Percentiles rank a stretch among this genome's conserved stretches.
phyloP scores from a whole-genome alignment of 345 rosid genomes.

The Euphorbia pulcherrima region DNA sequence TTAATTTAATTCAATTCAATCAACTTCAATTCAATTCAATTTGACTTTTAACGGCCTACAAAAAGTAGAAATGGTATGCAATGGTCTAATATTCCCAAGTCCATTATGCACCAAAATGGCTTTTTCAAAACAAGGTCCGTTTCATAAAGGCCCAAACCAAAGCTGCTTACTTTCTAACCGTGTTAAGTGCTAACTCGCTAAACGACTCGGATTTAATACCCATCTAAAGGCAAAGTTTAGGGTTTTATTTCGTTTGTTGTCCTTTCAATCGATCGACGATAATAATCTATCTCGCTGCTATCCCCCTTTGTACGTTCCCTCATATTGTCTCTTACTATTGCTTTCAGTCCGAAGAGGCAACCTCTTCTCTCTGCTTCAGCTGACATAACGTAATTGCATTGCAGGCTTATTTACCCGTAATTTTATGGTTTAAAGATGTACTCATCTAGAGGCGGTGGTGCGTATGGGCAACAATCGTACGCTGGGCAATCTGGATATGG shows the following conservation, averaged over 20 bases:
- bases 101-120: no score
- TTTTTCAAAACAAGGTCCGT: no score
- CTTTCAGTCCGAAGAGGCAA: not conserved
- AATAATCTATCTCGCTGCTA: not conserved
- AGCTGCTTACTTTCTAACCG: not conserved
- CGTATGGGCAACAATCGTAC: slow-evolving; percentile 71
- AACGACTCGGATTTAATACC: not conserved
- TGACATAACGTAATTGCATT: not conserved
- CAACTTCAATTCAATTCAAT: no score
- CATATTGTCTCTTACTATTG: not conserved
- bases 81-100: no score
- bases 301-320: not conserved
- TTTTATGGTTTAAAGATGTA: slow-evolving; percentile 43
- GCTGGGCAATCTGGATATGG: slow-evolving; percentile 72
- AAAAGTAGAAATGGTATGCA: no score
- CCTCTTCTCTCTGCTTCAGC: not conserved
- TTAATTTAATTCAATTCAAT: no score
- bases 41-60: no score
- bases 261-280: no score
- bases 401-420: slow-evolving; percentile 7
- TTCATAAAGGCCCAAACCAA: not conserved
- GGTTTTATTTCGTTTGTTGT: not conserved
- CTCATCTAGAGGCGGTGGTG: slow-evolving; percentile 65
- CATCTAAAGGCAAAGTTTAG: not conserved
- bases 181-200: not conserved